A percentile compares a stretch with the other conserved stretches of the same genome.
Conservation (phyloP, 768 basidiomycete species). For the Hortiboletus campestris region DNA sequence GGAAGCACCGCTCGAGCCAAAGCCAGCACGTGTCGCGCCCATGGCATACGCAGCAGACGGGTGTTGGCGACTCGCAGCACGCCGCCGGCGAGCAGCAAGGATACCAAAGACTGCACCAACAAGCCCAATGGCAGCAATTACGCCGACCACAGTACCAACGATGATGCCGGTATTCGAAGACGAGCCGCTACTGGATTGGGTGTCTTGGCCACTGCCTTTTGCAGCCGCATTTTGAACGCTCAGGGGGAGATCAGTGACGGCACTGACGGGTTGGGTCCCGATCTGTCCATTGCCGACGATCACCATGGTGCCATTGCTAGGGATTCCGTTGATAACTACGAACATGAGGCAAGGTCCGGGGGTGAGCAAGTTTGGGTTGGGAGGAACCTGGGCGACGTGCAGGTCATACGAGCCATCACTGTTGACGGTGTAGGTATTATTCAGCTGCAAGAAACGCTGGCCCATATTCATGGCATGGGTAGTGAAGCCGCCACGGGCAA, state of each 20-base stretch:
- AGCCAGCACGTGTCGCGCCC: constrained; percentile 33
- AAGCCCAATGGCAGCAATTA: constrained; percentile 29
- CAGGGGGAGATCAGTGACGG: constrained; percentile 20
- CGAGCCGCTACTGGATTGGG: constrained; percentile 16
- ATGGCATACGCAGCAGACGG: constrained; percentile 39
- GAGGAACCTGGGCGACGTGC: constrained; percentile 80
- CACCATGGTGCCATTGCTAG: constrained; percentile 73
- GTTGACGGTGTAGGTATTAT: constrained; percentile 83
- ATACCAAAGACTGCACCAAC: constrained; percentile 42
- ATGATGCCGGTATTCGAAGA: constrained; percentile 26
- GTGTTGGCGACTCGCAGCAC: constrained; percentile 34
- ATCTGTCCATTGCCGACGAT: constrained; percentile 80
- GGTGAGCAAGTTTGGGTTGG: constrained; percentile 82
- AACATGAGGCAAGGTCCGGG: constrained; percentile 88
- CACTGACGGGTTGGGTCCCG: constrained; percentile 57
- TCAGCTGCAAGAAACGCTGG: constrained; percentile 79
- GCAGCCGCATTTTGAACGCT: constrained; percentile 45
- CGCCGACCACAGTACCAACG: constrained; percentile 31
- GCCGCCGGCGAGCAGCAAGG: constrained; percentile 49
- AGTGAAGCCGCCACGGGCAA: constrained; percentile 82
- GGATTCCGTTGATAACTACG: constrained; percentile 82
- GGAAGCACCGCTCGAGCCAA: constrained; percentile 20
- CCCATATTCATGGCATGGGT: constrained; percentile 91
- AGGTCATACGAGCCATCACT: constrained; percentile 71
- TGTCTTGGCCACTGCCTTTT: constrained; percentile 30